phyloP scores from a whole-genome alignment of 2,329 filamentous ascomycete species.

The Didymella glomerata region DNA sequence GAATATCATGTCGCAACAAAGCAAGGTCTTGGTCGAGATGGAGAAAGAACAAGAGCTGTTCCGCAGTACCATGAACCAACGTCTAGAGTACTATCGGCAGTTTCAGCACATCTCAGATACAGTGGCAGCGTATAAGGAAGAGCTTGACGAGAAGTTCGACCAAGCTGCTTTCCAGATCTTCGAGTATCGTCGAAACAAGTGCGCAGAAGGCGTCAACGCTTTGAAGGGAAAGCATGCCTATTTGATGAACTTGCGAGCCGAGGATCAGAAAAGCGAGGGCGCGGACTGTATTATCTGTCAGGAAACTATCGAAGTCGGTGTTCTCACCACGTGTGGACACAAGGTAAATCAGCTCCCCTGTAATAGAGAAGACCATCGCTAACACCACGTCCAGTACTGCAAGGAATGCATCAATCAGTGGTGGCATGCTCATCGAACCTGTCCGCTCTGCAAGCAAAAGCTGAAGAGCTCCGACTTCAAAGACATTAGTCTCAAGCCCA shows the following conservation, averaged over 20 bases:
- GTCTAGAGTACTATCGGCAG: slow-evolving; percentile 89
- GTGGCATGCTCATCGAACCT: slow-evolving; percentile 77
- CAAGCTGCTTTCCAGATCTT: slow-evolving; percentile 55
- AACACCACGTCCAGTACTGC: slow-evolving; percentile 70
- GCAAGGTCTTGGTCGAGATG: slow-evolving; percentile 60
- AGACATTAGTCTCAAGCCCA: slow-evolving; percentile 82
- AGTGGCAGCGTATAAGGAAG: slow-evolving; percentile 76
- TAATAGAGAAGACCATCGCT: background rate
- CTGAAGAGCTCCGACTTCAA: slow-evolving; percentile 76
- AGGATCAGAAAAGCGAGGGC: slow-evolving; percentile 63
- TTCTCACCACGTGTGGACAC: slow-evolving; percentile 87
- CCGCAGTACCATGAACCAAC: slow-evolving; percentile 79
- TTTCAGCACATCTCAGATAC: slow-evolving; percentile 91
- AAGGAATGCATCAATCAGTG: slow-evolving; percentile 84
- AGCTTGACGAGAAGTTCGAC: slow-evolving; percentile 65
- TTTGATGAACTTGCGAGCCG: slow-evolving; percentile 67
- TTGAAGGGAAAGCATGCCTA: slow-evolving; percentile 80
- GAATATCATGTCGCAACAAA: slow-evolving; percentile 60
- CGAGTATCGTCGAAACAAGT: slow-evolving; percentile 58
- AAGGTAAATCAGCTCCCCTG: slow-evolving; percentile 27
- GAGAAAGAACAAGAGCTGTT: slow-evolving; percentile 81
- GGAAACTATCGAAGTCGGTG: slow-evolving; percentile 76
- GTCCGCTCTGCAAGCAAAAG: slow-evolving; percentile 81
- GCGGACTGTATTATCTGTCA: slow-evolving; percentile 89
- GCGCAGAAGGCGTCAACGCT: slow-evolving; percentile 67